Evolutionary conservation across 2,329 filamentous ascomycete species (phyloP).

Genomic region (Fusarium camptoceras): DNA sequence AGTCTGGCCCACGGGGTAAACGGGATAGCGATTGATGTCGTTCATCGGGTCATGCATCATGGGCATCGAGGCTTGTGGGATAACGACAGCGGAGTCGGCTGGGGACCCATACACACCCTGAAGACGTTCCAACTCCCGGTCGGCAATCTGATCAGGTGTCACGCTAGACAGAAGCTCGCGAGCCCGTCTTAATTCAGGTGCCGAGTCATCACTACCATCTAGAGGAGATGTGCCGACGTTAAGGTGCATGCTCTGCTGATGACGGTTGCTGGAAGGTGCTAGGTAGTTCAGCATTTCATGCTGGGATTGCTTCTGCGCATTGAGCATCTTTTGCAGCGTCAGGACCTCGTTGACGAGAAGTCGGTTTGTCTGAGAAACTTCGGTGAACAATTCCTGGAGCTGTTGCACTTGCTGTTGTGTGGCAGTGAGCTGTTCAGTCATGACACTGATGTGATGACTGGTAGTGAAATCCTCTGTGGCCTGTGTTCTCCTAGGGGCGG

Average conservation of each 20-base stretch:
- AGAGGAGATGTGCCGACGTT: constrained; percentile 54
- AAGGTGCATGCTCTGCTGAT: constrained; percentile 51
- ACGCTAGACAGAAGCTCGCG: constrained; percentile 67
- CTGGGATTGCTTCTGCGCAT: constrained; percentile 67
- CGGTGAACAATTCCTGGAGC: constrained; percentile 85
- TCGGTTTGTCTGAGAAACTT: constrained; percentile 74
- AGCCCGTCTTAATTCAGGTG: constrained; percentile 66
- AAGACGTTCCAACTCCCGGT: constrained; percentile 67
- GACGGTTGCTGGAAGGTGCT: constrained; percentile 56
- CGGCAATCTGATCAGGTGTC: constrained; percentile 63
- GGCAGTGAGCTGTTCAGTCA: constrained; percentile 88
- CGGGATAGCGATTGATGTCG: constrained; percentile 71
- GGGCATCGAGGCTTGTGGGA: constrained; percentile 57
- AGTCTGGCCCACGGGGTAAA: constrained; percentile 91
- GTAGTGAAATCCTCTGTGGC: constrained; percentile 78
- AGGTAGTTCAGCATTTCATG: constrained; percentile 69
- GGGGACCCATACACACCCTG: constrained; percentile 66
- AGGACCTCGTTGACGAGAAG: constrained; percentile 72
- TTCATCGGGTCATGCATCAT: constrained; percentile 66
- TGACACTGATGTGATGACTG: constrained; percentile 87
- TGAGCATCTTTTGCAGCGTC: constrained; percentile 70
- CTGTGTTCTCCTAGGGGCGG: constrained; percentile 83
- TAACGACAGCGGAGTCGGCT: constrained; percentile 62
- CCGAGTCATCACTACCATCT: constrained; percentile 61
- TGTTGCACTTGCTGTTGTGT: constrained; percentile 93